These are phyloP conservation scores for Vaccinium vitisidaea DNA, from an alignment of 148 eudicot genomes.

Conservation along the genomic window DNA sequence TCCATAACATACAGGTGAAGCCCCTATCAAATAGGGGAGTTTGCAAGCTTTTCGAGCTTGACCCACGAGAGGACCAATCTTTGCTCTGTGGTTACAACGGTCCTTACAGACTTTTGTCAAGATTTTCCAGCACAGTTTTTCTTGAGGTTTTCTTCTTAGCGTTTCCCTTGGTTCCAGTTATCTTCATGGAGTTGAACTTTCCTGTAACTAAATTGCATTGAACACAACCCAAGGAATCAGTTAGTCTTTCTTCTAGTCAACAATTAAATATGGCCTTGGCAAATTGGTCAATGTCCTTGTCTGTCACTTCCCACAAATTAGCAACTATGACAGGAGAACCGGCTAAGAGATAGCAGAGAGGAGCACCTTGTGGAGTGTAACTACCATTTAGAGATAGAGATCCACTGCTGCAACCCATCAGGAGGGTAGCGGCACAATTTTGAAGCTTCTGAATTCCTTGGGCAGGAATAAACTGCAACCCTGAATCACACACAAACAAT, in stretches of 20 bases:
- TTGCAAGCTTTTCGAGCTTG: slow-evolving; percentile 76
- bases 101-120: slow-evolving; percentile 18
- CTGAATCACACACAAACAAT: slow-evolving; percentile 32
- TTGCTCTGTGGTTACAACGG: slow-evolving; percentile 59
- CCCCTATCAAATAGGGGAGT: slow-evolving; percentile 73
- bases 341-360: slow-evolving; percentile 68
- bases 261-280: slow-evolving; percentile 74
- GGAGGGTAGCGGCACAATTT: slow-evolving; percentile 68
- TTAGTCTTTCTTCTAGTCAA: slow-evolving; percentile 66
- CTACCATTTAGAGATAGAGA: slow-evolving; percentile 51
- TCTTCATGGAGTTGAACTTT: slow-evolving; percentile 41
- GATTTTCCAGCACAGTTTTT: slow-evolving; percentile 25
- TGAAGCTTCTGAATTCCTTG: slow-evolving; percentile 70
- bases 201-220: slow-evolving; percentile 54
- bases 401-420: slow-evolving; percentile 97
- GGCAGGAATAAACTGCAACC: slow-evolving; percentile 70
- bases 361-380: slow-evolving; percentile 73
- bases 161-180: slow-evolving; percentile 37
- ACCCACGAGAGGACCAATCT: slow-evolving; percentile 69
- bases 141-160: slow-evolving; percentile 41
- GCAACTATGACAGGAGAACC: slow-evolving; percentile 92
- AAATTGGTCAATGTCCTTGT: slow-evolving; percentile 87
- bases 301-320: slow-evolving; percentile 94
- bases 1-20: slow-evolving; percentile 93
- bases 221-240: slow-evolving; percentile 39